Evolutionary conservation across 2,329 filamentous ascomycete species (phyloP).

Genomic region (Colletotrichum tropicale): DNA sequence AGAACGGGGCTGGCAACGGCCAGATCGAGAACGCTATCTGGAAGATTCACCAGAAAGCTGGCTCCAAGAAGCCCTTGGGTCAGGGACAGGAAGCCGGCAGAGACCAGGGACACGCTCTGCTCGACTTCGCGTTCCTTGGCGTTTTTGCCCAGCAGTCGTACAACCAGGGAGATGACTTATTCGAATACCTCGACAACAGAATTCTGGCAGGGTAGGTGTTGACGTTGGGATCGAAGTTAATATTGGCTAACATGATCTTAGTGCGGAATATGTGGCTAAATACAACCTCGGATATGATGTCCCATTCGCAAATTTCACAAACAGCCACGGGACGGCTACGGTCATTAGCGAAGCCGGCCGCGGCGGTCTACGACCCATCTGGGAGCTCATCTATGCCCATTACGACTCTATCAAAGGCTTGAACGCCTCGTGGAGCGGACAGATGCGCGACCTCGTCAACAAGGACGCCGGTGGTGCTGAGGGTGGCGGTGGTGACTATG

Average conservation of each 20-base stretch:
- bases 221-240: not conserved
- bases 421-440: constrained; percentile 38
- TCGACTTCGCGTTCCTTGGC: constrained; percentile 43
- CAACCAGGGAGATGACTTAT: constrained; percentile 47
- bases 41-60: constrained; percentile 31
- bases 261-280: constrained; percentile 40
- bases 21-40: constrained; percentile 35
- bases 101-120: constrained; percentile 48
- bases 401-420: constrained; percentile 41
- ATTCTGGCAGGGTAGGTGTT: constrained; percentile 37
- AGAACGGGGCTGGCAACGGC: constrained; percentile 41
- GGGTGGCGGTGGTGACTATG: constrained; percentile 49
- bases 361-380: constrained; percentile 38
- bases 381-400: constrained; percentile 43
- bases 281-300: constrained; percentile 48
- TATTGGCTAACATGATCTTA: constrained; percentile 12
- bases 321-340: constrained; percentile 37
- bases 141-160: constrained; percentile 44
- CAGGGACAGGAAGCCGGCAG: constrained; percentile 47
- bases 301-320: constrained; percentile 43
- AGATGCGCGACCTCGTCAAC: constrained; percentile 39
- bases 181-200: constrained; percentile 32
- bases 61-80: constrained; percentile 32
- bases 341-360: constrained; percentile 34
- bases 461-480: constrained; percentile 39